These are phyloP conservation scores for Proliferodiscus dingleyae DNA, from an alignment of 2,329 filamentous ascomycete species.

Conservation along the genomic window DNA sequence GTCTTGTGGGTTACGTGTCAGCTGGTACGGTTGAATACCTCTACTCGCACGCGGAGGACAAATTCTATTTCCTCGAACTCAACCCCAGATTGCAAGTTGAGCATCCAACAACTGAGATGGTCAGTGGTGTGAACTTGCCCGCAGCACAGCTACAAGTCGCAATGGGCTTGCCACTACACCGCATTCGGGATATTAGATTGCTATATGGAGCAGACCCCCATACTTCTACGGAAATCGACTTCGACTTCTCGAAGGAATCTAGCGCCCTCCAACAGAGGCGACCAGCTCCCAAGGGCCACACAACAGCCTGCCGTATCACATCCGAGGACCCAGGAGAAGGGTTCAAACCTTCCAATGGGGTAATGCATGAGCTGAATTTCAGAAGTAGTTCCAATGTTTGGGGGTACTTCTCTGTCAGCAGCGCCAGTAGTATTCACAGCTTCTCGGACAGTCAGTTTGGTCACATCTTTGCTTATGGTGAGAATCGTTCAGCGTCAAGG, in stretches of 20 bases:
- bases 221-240: conserved; percentile 83
- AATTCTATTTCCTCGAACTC: conserved; percentile 98
- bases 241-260: conserved; percentile 85
- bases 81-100: conserved; percentile 99
- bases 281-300: conserved; percentile 92
- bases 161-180: conserved; percentile 95
- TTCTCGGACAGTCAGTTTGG: conserved; percentile 99
- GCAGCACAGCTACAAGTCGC: conserved; percentile 97
- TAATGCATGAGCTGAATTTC: conserved; percentile 99
- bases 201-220: conserved; percentile 94
- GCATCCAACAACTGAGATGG: conserved; percentile 99
- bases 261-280: conserved; percentile 82
- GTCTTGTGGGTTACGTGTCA: conserved; percentile 94
- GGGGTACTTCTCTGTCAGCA: conserved; percentile 99
- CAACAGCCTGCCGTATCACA: conserved; percentile 97
- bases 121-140: conserved; percentile 93
- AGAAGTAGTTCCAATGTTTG: conserved; percentile 97
- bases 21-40: conserved; percentile 98
- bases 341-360: conserved; percentile 98
- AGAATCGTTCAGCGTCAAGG: conserved; percentile 90
- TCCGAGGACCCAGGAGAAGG: conserved; percentile 98
- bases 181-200: conserved; percentile 92
- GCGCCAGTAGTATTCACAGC: conserved; percentile 94
- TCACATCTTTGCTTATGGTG: conserved; percentile 98
- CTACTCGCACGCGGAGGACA: conserved; percentile 95